Evolutionary conservation across 257 asterid genomes (phyloP).

Genomic region (Plectranthus barbatus): DNA sequence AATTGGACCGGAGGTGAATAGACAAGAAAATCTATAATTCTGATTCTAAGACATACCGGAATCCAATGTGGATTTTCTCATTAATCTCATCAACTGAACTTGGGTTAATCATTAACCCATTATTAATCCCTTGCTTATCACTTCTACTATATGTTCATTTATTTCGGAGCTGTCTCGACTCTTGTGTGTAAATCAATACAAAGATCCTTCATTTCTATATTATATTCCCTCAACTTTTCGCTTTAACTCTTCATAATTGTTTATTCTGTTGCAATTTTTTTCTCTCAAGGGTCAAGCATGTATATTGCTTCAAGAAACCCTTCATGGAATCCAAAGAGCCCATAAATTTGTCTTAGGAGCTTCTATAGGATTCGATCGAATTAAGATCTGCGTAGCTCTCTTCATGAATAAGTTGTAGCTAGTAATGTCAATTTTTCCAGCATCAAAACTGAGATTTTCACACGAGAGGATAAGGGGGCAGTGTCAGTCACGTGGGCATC

Average conservation of each 20-base stretch:
- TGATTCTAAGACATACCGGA: slow-evolving; percentile 17
- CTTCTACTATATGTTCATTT: slow-evolving; percentile 1
- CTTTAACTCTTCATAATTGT: background rate
- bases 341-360: too few species aligned
- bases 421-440: too few species aligned
- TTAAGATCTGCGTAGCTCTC: too few species aligned
- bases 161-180: slow-evolving; percentile 17
- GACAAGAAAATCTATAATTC: slow-evolving; percentile 21
- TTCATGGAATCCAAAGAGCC: background rate
- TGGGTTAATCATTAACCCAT: slow-evolving; percentile 15
- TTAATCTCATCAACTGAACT: slow-evolving; percentile 27
- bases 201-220: slow-evolving; percentile 14
- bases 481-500: slow-evolving; percentile 23
- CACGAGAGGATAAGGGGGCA: background rate
- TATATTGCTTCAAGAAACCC: background rate
- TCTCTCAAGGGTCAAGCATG: background rate
- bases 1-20: background rate
- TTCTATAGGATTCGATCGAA: too few species aligned
- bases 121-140: background rate
- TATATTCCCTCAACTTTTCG: background rate
- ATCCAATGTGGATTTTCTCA: slow-evolving; percentile 29
- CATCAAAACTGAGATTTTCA: too few species aligned
- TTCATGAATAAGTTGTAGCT: too few species aligned
- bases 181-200: slow-evolving; percentile 19
- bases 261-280: background rate